Evolutionary conservation across 768 basidiomycete genomes (phyloP), one percentile per base, ranked within the genome.

Genomic region (Leucocoprinus birnbaumii): DNA sequence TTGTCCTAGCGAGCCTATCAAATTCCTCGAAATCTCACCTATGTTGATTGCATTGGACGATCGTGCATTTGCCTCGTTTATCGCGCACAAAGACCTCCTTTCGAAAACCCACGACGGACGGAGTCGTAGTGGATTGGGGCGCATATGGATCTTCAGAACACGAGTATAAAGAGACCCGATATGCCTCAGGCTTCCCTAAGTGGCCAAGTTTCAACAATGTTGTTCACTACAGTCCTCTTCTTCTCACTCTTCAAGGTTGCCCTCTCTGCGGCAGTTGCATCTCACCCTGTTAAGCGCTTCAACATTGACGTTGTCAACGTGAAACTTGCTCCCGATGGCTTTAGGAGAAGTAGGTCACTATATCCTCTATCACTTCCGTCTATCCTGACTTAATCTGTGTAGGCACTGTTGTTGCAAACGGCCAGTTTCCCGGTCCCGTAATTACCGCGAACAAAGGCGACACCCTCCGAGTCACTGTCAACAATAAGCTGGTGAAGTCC

Each of bases 281-380:
- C 31, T 31, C 31, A 11, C 31, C 1, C 38, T 11, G 38, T 48
- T 25, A 40, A 54, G 55, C 59, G 11, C 14, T 61, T 65, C 16
- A 65, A 72, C 34, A 57, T 82, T 5, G 60, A 69, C 53, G 59
- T 77, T 34, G 68, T 62, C 18, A 80, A 80, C 58, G 66, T 65
- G 14, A 44, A 58, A 16, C 63, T 77, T n/a, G 59, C 73, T 5
- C 77, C 77, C 10, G 78, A 79, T 48, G 79, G 78, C 3, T 75
- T 73, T 45, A 1, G 18, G 38, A 59, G 59, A 40, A 55, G 58
- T 56, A 31, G 41, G 47, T 42, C 19, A 19, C 16, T 21, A 24
- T 42, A 19, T 35, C 16, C 31, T 40, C n/a, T 19, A 16, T 7
- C 21, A 14, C 13, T 25, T 8, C 5, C 13, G 22, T 4, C 18